Base-by-base conservation (phyloP, 331 rosid species). In the Erythrophleum ivorense region DNA sequence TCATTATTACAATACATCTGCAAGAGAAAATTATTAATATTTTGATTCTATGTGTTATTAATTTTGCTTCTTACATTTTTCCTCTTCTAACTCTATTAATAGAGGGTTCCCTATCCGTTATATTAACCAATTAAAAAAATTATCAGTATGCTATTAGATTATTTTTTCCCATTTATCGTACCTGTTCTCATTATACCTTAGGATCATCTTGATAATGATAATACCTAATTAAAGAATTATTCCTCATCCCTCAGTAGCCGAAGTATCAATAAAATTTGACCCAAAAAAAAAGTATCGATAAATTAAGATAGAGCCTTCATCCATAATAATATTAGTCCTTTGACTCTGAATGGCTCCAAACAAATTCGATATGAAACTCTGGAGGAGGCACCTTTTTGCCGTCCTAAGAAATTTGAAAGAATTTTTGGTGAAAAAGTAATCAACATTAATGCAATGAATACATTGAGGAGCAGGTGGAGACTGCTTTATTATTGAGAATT, bases 361-460 rank as follows among this genome's bases (percentile, higher is more conserved):
- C 31, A 38, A 5, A 12, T 55, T 74, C 14, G 68, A 46, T 71
- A 49, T 57, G 54, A 13, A 18, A 12, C 54, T 41, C 38, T 16
- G 71, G 33, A 43, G 46, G 16, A 46, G 18, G 45, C 9, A 58
- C 15, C 50, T 19, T 3, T 24, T 72, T 54, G 46, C 36, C 43
- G 16, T 67, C 53, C 45, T 6, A 2, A 65, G 67, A 65, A 69
- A 80, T 34, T 68, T 52, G 33, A 78, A 53, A 52, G 55, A 75
- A 63, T 58, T 34, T 57, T 60, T 76, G 83, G 87, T 75, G 75
- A 71, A 86, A 85, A 82, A 88, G 70, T 73, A 81, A 77, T 83
- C 85, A 84, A 31, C 68, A 85, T 66, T 3, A 59, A 71, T 15
- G 77, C 40, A 54, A 33, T 57, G 62, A 67, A 29, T 49, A 54